These are phyloP conservation scores for Teunomyces aglyptinius DNA, from an alignment of 805 yeast species.

Conservation along the genomic window DNA sequence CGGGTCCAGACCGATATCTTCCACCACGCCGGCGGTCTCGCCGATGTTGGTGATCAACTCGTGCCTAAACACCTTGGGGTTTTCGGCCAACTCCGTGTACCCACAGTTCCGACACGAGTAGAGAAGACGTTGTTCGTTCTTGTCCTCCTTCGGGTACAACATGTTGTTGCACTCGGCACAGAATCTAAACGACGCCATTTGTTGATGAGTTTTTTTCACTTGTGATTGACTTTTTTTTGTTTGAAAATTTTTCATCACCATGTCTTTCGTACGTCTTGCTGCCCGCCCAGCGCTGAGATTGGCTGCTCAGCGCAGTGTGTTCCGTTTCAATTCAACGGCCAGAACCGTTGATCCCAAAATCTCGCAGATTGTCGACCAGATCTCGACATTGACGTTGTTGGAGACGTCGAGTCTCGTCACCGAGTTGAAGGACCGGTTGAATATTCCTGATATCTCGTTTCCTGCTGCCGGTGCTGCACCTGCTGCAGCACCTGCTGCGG, in stretches of 20 bases:
- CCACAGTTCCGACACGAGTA: conserved; percentile 95
- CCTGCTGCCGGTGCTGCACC: conserved; percentile 60
- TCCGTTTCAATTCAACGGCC: conserved; percentile 51
- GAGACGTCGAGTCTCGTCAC: conserved; percentile 87
- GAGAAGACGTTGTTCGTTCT: conserved; percentile 67
- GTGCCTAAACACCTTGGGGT: conserved; percentile 85
- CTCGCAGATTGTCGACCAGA: conserved; percentile 81
- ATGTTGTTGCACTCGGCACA: conserved; percentile 97
- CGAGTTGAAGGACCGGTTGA: conserved; percentile 76
- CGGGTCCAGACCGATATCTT: conserved; percentile 95
- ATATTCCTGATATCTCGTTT: conserved; percentile 90
- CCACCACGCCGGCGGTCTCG: conserved; percentile 95
- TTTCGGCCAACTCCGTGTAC: conserved; percentile 87
- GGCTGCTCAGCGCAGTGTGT: conserved; percentile 23
- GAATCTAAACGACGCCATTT: conserved; percentile 87
- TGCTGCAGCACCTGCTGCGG: conserved; percentile 70
- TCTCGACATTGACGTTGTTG: conserved; percentile 83
- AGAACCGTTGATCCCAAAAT: conserved; percentile 78
- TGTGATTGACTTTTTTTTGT: background rate
- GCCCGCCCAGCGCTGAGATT: conserved; percentile 38
- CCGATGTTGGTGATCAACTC: conserved; percentile 89
- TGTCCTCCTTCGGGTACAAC: conserved; percentile 97
- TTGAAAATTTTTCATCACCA: no score
- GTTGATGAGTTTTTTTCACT: background rate
- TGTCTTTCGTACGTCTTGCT: conserved; percentile 31